Evolutionary conservation across 2,329 filamentous ascomycete genomes (phyloP).

Genomic region (Penicillium sp.): DNA sequence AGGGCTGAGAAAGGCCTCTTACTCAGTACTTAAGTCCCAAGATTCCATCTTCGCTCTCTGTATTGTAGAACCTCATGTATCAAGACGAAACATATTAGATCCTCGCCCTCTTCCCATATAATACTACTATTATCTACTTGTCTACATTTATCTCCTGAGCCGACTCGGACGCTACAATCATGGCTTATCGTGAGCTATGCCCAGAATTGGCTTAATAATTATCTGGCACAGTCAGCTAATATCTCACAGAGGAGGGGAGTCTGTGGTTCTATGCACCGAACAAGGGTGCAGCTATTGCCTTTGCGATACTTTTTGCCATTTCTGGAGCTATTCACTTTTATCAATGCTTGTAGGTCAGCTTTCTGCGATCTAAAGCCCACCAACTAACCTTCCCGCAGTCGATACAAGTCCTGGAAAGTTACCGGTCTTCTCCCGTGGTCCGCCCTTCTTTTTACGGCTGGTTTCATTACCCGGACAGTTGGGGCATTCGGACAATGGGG

Average conservation of each 20-base stretch:
- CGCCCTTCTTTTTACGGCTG: constrained; percentile 43
- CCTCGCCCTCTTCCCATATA: background rate
- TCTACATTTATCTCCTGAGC: no score
- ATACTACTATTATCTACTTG: background rate
- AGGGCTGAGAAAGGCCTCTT: background rate
- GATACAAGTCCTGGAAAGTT: constrained; percentile 47
- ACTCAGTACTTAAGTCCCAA: background rate
- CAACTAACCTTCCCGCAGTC: constrained; percentile 28
- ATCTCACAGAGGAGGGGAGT: constrained; percentile 35
- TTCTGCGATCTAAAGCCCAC: background rate
- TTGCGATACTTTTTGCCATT: constrained; percentile 44
- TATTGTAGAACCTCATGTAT: background rate
- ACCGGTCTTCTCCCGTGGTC: constrained; percentile 49
- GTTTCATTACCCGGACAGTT: constrained; percentile 42
- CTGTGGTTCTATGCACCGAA: constrained; percentile 48
- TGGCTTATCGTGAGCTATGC: constrained; percentile 33
- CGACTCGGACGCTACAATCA: background rate
- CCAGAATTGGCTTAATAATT: background rate
- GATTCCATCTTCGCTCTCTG: background rate
- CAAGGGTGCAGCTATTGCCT: constrained; percentile 46
- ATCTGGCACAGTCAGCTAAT: background rate
- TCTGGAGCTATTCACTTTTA: constrained; percentile 44
- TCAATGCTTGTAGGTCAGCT: constrained; percentile 38
- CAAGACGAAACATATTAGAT: background rate
- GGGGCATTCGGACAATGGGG: constrained; percentile 42